Evolutionary conservation across 164 flowering plant species (phyloP).

Genomic region (Magnolia sinica): DNA sequence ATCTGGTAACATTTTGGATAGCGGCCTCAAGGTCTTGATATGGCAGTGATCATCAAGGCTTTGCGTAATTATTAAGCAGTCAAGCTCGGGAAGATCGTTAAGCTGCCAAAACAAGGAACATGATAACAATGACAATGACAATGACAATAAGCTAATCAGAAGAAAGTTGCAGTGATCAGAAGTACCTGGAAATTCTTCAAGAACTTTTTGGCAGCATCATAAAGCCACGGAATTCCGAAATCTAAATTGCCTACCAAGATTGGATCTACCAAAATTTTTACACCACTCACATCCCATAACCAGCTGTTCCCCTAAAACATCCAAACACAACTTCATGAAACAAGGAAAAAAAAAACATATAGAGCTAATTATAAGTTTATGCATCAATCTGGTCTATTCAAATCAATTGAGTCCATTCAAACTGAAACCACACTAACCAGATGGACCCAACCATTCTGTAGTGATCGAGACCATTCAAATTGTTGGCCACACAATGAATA

Average conservation of each 20-base stretch:
- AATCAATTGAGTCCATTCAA: not conserved
- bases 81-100: slow-evolving; percentile 77
- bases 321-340: not conserved
- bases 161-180: not conserved
- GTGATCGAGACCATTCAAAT: not conserved
- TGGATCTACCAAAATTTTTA: slow-evolving; percentile 84
- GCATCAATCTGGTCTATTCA: not conserved
- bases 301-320: slow-evolving; percentile 80
- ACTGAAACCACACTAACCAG: not conserved
- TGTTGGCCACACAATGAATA: not conserved
- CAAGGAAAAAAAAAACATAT: not conserved
- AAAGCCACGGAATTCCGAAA: slow-evolving; percentile 93
- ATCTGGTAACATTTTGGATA: slow-evolving; percentile 54
- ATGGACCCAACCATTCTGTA: not conserved
- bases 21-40: slow-evolving; percentile 77
- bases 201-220: slow-evolving; percentile 83
- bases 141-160: not conserved
- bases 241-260: slow-evolving; percentile 91
- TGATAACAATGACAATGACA: not conserved
- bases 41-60: slow-evolving; percentile 99
- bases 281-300: slow-evolving; percentile 80
- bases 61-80: slow-evolving; percentile 85
- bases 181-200: slow-evolving; percentile 76
- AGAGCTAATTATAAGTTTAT: not conserved
- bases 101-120: slow-evolving; percentile 51